Evolutionary conservation across 1,284 basidiomycete genomes (phyloP).

Genomic region (Ustilago loliicola): DNA sequence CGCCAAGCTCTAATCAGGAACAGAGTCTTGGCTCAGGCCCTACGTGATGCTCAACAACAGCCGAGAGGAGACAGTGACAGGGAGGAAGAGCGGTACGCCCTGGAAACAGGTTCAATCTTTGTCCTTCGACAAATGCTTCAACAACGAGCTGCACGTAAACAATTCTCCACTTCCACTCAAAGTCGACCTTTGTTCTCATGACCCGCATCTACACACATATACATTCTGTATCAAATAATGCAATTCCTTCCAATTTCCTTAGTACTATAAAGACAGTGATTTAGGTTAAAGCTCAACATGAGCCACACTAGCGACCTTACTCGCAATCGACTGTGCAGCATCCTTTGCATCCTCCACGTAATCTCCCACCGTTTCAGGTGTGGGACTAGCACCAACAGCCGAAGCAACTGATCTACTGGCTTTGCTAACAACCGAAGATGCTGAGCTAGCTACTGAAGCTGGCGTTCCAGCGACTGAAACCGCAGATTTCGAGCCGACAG

Average conservation of each 20-base stretch:
- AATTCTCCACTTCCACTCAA: conserved; percentile 7
- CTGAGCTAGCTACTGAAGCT: neutral
- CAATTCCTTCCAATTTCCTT: neutral
- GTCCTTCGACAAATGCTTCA: conserved; percentile 33
- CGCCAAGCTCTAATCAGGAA: conserved; percentile 13
- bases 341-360: conserved; percentile 33
- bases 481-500: too few relatives aligned
- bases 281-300: conserved; percentile 34
- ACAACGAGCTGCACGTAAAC: neutral
- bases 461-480: neutral
- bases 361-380: conserved; percentile 33
- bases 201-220: neutral
- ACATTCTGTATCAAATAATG: conserved; percentile 3
- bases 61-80: neutral
- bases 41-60: neutral
- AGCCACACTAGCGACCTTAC: conserved; percentile 13
- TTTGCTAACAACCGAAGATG: conserved; percentile 12
- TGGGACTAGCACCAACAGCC: conserved; percentile 25
- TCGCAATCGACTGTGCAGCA: neutral
- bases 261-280: neutral
- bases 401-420: conserved; percentile 18
- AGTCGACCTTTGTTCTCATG: neutral
- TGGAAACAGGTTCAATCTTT: conserved; percentile 36
- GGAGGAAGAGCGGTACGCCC: neutral
- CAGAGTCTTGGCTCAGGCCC: neutral